A percentile compares a stretch with the other conserved stretches of the same genome.
Evolutionary conservation across 306 rosid genomes (phyloP).

Genomic region (Pterocarpus santalinus): DNA sequence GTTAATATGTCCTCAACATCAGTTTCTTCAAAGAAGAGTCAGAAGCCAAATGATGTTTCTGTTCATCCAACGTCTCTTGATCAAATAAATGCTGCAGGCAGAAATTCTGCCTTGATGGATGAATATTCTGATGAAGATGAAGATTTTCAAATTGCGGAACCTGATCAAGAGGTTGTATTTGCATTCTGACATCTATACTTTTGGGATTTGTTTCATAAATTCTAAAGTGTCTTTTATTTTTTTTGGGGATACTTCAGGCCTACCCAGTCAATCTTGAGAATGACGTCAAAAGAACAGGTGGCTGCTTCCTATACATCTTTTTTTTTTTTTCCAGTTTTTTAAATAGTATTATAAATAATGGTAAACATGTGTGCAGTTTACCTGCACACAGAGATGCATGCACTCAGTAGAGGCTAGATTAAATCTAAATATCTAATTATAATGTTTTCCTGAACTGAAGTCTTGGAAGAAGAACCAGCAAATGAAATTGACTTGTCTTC

Average conservation of each 20-base stretch:
- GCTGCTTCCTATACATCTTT: slow-evolving; percentile 31
- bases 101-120: slow-evolving; percentile 90
- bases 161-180: slow-evolving; percentile 81
- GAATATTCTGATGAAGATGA: slow-evolving; percentile 98
- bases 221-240: slow-evolving; percentile 6
- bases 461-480: slow-evolving; percentile 84
- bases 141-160: slow-evolving; percentile 90
- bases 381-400: slow-evolving; percentile 33
- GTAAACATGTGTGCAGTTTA: neutral
- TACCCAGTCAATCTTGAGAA: slow-evolving; percentile 65
- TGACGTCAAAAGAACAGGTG: slow-evolving; percentile 76
- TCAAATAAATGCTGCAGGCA: slow-evolving; percentile 70
- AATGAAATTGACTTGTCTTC: slow-evolving; percentile 83
- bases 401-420: slow-evolving; percentile 1
- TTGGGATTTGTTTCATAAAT: slow-evolving; percentile 34
- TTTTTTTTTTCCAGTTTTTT: neutral
- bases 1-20: slow-evolving; percentile 96
- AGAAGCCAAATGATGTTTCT: slow-evolving; percentile 68
- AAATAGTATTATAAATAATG: slow-evolving; percentile 2
- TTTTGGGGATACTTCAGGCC: slow-evolving; percentile 54
- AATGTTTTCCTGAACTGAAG: slow-evolving; percentile 58
- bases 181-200: slow-evolving; percentile 37
- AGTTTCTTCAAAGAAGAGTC: slow-evolving; percentile 73
- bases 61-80: slow-evolving; percentile 60
- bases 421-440: slow-evolving; percentile 53